phyloP scores from a whole-genome alignment of 2,329 filamentous ascomycete species.

The Monilinia polystroma region DNA sequence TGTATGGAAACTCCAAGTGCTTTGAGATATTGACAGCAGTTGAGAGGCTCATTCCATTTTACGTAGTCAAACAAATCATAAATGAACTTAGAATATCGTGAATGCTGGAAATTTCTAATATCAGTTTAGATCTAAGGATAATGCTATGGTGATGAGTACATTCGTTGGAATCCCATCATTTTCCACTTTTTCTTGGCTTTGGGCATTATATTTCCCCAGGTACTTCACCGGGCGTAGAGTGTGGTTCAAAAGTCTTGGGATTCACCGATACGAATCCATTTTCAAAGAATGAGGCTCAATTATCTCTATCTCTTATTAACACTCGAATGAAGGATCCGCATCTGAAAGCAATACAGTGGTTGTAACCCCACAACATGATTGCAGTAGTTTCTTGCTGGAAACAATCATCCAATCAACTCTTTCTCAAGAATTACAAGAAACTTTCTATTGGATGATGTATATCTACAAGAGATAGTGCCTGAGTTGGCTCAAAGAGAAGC shows the following conservation, averaged over 20 bases:
- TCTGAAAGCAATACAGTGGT: no score
- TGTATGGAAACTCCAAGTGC: no score
- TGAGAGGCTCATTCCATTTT: not conserved
- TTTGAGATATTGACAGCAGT: not conserved
- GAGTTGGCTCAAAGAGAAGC: not conserved
- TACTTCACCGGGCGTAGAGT: not conserved
- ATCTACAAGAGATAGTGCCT: not conserved
- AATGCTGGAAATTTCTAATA: not conserved
- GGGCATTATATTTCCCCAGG: not conserved
- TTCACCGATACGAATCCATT: not conserved
- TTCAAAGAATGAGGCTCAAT: not conserved
- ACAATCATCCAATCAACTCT: no score
- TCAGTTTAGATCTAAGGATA: not conserved
- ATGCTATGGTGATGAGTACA: not conserved
- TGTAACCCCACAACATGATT: no score
- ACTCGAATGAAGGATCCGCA: no score
- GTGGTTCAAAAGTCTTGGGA: not conserved
- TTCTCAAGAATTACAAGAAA: not conserved
- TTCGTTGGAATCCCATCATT: not conserved
- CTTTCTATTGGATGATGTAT: no score
- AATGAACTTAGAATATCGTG: no score
- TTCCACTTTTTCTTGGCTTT: not conserved
- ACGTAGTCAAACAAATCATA: no score
- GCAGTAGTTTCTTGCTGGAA: no score
- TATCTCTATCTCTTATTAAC: not conserved